phyloP scores from a whole-genome alignment of 2,329 filamentous ascomycete genomes.

The Neonectria magnoliae region DNA sequence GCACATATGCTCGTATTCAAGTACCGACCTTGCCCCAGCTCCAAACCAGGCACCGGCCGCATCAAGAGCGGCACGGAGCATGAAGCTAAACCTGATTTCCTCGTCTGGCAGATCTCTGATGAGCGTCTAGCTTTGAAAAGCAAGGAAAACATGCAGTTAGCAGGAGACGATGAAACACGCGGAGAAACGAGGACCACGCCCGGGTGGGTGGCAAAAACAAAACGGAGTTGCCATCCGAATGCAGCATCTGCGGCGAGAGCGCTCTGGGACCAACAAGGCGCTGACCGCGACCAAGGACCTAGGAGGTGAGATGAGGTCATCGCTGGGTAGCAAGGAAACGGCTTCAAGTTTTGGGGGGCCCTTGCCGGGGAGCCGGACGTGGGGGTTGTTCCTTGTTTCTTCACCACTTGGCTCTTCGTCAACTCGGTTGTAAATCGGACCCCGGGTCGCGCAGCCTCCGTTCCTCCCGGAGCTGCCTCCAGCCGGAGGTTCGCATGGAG shows the following conservation, averaged over 20 bases:
- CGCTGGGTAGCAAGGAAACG: background rate
- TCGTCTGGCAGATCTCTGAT: background rate
- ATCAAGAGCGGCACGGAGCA: background rate
- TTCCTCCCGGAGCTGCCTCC: slow-evolving; percentile 10
- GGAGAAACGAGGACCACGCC: background rate
- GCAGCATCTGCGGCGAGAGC: background rate
- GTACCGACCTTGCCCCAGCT: background rate
- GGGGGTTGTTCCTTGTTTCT: background rate
- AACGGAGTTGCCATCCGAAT: background rate
- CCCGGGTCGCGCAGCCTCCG: slow-evolving; percentile 2
- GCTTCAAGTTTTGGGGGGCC: background rate
- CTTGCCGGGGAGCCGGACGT: background rate
- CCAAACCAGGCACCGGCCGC: background rate
- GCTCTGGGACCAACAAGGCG: background rate
- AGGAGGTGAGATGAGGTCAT: slow-evolving; percentile 4
- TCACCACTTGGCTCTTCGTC: background rate
- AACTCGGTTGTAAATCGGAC: background rate
- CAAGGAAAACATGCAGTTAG: background rate
- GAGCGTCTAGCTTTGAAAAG: background rate
- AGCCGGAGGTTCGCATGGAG: background rate
- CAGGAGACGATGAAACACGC: slow-evolving; percentile 1
- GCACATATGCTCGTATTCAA: background rate
- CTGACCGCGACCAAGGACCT: background rate
- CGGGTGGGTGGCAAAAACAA: background rate
- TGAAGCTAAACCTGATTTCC: background rate